Conservation (phyloP, 1,284 basidiomycete genomes). For the Termitomyces sp. region DNA sequence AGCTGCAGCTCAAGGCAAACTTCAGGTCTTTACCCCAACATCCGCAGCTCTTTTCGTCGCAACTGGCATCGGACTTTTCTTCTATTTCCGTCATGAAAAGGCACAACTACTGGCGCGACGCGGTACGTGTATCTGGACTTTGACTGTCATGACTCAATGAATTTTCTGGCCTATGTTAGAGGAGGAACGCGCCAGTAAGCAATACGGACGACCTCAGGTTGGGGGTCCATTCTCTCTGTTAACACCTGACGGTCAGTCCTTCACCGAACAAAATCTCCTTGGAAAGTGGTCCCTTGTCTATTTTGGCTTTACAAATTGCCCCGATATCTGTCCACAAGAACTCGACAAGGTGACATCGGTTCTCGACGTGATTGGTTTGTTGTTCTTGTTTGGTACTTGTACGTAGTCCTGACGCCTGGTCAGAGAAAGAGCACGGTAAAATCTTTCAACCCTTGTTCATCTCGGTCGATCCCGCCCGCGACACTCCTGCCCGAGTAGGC, state of each 20-base stretch:
- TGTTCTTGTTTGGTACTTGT: background rate
- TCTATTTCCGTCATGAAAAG: conserved; percentile 91
- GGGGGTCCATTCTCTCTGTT: conserved; percentile 86
- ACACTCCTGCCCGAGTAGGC: conserved; percentile 60
- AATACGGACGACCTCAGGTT: conserved; percentile 71
- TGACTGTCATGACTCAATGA: background rate
- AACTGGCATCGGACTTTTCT: conserved; percentile 79
- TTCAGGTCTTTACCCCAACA: conserved; percentile 82
- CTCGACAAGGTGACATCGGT: conserved; percentile 92
- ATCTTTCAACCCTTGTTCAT: conserved; percentile 87
- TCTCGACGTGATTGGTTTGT: conserved; percentile 71
- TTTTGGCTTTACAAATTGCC: conserved; percentile 97
- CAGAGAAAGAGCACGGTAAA: conserved; percentile 62
- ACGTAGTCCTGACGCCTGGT: background rate
- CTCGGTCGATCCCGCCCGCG: conserved; percentile 93
- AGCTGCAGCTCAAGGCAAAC: background rate
- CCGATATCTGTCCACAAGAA: conserved; percentile 98
- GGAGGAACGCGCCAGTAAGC: conserved; percentile 55
- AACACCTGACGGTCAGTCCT: conserved; percentile 61
- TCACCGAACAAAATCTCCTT: conserved; percentile 81
- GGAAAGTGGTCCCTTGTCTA: conserved; percentile 91
- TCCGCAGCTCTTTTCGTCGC: conserved; percentile 80
- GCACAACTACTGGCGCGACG: conserved; percentile 69
- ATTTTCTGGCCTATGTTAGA: conserved; percentile 33
- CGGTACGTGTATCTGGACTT: conserved; percentile 37